Base-by-base conservation (phyloP, 2,329 filamentous ascomycete species). In the Colletotrichum kahawae region DNA sequence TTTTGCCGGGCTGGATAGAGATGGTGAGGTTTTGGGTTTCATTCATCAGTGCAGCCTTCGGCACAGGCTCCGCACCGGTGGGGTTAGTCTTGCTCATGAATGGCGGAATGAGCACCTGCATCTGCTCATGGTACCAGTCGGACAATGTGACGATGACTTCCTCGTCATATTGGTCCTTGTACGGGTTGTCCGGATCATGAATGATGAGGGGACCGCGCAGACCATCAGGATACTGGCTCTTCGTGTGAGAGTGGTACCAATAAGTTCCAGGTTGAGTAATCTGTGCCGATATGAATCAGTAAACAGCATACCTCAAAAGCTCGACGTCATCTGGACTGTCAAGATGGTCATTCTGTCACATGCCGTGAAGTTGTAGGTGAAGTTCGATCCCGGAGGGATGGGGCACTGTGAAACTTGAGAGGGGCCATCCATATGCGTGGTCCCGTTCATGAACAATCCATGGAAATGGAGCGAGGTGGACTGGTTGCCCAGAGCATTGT, bases 181-280 rank as follows among this genome's bases (percentile, higher is more conserved):
- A 93, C 0, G 92, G 92, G n/a, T 86, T 85, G 0, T 90, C 81
- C 1, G 88, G 88, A 79, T 95, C 93, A 64, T 93, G 90, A 21
- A 94, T 86, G 69, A 94, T 89, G 36, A 94, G 83, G 1, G 92
- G 88, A 0, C 89, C 92, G 21, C 93, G 88, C 7, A 94, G 85
- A 12, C 93, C 93, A 81, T 95, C 93, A 2, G 93, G 92, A 77
- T 94, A 95, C 81, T 94, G 93, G 31, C 89, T 92, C 76, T 88
- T 87, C 24, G 88, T 88, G 80, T 95, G 93, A 6, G 92, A 93
- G 81, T 95, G 93, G 78, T 95, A 96, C 94, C 94, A 95, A 82
- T 95, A 95, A 1, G 93, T 94, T 33, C 94, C 94, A 0, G 92
- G 88, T 84, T 95, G 93, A 21, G 43, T 48, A 0, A 48, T 48